These are phyloP conservation scores for Bimuria novae-zelandiae DNA, from an alignment of 2,329 filamentous ascomycete genomes.

Conservation along the genomic window DNA sequence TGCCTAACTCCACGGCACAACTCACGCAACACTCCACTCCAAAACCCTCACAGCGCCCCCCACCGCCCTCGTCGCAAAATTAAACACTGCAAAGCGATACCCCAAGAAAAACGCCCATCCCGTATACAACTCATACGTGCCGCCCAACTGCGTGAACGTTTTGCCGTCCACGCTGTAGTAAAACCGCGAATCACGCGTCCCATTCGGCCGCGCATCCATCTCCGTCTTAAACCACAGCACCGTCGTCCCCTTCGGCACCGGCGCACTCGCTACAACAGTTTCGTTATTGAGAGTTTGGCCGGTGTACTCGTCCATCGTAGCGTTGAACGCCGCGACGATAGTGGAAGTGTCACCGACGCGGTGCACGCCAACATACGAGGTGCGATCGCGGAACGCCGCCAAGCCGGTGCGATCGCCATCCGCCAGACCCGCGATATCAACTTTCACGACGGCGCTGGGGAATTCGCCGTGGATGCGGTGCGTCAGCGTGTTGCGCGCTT, in stretches of 20 bases:
- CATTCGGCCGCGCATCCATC: conserved; percentile 30
- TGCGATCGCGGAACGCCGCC: conserved; percentile 55
- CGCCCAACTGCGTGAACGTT: conserved; percentile 25
- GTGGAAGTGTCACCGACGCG: too few relatives aligned
- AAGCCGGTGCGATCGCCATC: conserved; percentile 58
- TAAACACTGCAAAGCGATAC: conserved; percentile 38
- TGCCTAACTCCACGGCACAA: too few relatives aligned
- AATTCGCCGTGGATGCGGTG: conserved; percentile 39
- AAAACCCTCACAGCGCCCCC: conserved; percentile 22
- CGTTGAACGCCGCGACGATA: conserved; percentile 26
- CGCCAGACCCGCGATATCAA: conserved; percentile 53
- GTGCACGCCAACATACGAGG: too few relatives aligned
- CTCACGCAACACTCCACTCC: too few relatives aligned
- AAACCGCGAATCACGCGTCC: conserved; percentile 27
- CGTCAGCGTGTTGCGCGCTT: conserved; percentile 43
- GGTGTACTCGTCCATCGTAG: conserved; percentile 46
- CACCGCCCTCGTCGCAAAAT: conserved; percentile 29
- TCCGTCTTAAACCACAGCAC: conserved; percentile 24
- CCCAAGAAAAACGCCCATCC: conserved; percentile 33
- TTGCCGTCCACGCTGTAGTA: conserved; percentile 31
- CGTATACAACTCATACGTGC: conserved; percentile 23
- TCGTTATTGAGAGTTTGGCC: too few relatives aligned
- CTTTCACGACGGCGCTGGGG: conserved; percentile 50
- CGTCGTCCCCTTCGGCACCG: too few relatives aligned
- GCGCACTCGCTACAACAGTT: too few relatives aligned